Evolutionary conservation across 352 stramenopile genomes (phyloP), one percentile per base, ranked within the genome.

Genomic region (Phytophthora foliorum): DNA sequence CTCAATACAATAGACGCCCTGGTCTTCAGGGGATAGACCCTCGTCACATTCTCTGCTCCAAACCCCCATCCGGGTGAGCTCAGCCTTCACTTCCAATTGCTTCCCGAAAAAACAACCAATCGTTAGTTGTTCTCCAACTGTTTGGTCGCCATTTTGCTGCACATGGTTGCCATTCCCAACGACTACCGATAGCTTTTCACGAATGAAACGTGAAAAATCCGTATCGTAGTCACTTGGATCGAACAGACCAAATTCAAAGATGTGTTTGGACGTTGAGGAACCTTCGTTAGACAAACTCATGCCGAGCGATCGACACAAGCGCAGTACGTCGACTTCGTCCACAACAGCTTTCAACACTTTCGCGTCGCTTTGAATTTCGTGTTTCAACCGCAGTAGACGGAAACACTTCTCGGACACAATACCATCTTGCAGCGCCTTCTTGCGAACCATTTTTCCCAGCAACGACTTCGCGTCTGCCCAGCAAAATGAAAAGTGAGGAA

Each of bases 271-370:
- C 17, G 51, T 60, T 29, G 22, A 17, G 25, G 72, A 63, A 34
- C 70, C 63, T 9, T 66, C 56, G 22, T 53, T 13, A 0, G 51
- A 65, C 3, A 73, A 34, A 9, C 86, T n/a, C 67, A 84, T 78
- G 21, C 79, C 78, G 2, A 94, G 46, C 44, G 63, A 75, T 14
- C 64, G 77, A 61, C 85, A 85, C 52, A 93, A 65, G 0, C 83
- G 83, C 39, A 92, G 49, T 24, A 95, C 76, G 27, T 92, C 85
- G 9, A 84, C 53, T 57, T 95, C 85, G 32, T 91, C 64, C 29
- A 93, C 62, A 21, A 91, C 73, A 6, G 77, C 67, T 63, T 95
- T 92, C 39, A 92, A 42, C 4, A 92, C 82, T 39, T 84, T 80
- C 3, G 70, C 67, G 29, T 85, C 82, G 29, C 76, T 82, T 69